phyloP scores from a whole-genome alignment of 2,329 filamentous ascomycete species.

The Colletotrichum shisoi region DNA sequence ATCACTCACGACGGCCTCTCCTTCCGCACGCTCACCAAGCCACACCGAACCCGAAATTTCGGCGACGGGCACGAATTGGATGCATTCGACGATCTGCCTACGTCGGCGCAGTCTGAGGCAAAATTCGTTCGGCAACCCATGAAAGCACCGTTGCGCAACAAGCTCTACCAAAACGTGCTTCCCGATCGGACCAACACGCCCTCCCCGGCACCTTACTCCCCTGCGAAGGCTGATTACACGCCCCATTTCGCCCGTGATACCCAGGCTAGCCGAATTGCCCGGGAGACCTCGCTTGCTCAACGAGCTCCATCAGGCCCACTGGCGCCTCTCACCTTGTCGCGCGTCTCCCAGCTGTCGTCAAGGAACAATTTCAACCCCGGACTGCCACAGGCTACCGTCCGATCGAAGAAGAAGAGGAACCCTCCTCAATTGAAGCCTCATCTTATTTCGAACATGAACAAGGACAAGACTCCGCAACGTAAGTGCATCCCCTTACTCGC shows the following conservation, averaged over 20 bases:
- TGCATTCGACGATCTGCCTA: slow-evolving; percentile 92
- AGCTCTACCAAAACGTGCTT: slow-evolving; percentile 63
- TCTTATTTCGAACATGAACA: slow-evolving; percentile 83
- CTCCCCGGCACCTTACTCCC: slow-evolving; percentile 65
- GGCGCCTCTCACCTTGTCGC: slow-evolving; percentile 63
- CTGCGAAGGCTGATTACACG: slow-evolving; percentile 62
- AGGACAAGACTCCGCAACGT: slow-evolving; percentile 81
- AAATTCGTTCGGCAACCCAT: slow-evolving; percentile 83
- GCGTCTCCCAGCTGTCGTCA: slow-evolving; percentile 61
- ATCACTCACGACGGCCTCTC: slow-evolving; percentile 39
- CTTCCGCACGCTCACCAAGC: slow-evolving; percentile 41
- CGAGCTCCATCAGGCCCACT: slow-evolving; percentile 64
- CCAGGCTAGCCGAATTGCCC: slow-evolving; percentile 69
- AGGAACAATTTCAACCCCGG: slow-evolving; percentile 58
- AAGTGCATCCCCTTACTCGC: slow-evolving; percentile 50
- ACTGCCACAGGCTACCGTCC: slow-evolving; percentile 53
- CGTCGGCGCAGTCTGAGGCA: slow-evolving; percentile 81
- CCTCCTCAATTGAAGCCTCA: slow-evolving; percentile 76
- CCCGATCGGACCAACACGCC: slow-evolving; percentile 63
- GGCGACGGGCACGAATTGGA: slow-evolving; percentile 94
- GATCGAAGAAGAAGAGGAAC: slow-evolving; percentile 66
- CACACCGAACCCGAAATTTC: slow-evolving; percentile 70
- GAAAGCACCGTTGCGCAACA: slow-evolving; percentile 67
- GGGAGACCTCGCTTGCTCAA: slow-evolving; percentile 69
- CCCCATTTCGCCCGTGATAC: slow-evolving; percentile 73